Conservation (phyloP, 1,284 basidiomycete species). For the Puccinia horiana region DNA sequence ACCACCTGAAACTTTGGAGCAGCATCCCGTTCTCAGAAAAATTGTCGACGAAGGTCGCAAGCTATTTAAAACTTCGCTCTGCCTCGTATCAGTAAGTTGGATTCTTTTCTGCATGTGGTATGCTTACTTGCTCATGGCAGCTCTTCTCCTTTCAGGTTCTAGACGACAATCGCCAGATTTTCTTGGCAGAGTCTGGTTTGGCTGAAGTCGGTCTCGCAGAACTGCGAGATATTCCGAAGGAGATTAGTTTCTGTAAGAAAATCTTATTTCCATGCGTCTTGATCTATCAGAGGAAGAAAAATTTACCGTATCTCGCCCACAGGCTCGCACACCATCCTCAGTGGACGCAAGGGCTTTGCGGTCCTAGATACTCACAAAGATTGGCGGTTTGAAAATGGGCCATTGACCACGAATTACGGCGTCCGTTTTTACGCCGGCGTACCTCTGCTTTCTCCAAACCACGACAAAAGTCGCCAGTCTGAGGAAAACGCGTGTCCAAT, state of each 20-base stretch:
- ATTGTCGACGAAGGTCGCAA: slow-evolving; percentile 53
- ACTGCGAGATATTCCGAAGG: slow-evolving; percentile 23
- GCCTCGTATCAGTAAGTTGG: slow-evolving; percentile 52
- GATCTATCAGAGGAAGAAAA: neutral
- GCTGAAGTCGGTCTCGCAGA: slow-evolving; percentile 30
- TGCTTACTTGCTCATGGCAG: neutral
- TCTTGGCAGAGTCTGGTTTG: slow-evolving; percentile 52
- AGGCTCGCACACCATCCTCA: slow-evolving; percentile 48
- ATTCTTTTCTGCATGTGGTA: neutral
- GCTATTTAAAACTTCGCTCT: slow-evolving; percentile 52
- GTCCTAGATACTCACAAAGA: slow-evolving; percentile 45
- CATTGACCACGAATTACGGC: slow-evolving; percentile 16
- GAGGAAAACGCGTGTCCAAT: slow-evolving; percentile 51
- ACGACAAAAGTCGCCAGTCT: slow-evolving; percentile 19
- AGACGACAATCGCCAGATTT: slow-evolving; percentile 55
- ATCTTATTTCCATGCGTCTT: no score
- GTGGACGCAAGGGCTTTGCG: slow-evolving; percentile 44
- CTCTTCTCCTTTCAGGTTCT: slow-evolving; percentile 44
- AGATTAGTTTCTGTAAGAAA: slow-evolving; percentile 33
- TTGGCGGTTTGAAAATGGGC: slow-evolving; percentile 43
- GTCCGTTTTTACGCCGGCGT: slow-evolving; percentile 49
- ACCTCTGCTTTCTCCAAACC: slow-evolving; percentile 45
- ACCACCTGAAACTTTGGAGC: slow-evolving; percentile 43
- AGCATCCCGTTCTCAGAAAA: slow-evolving; percentile 52
- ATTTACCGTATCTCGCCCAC: no score